phyloP scores from a whole-genome alignment of 129 eudicot species.

The Chrysanthemum lavandulifolium region DNA sequence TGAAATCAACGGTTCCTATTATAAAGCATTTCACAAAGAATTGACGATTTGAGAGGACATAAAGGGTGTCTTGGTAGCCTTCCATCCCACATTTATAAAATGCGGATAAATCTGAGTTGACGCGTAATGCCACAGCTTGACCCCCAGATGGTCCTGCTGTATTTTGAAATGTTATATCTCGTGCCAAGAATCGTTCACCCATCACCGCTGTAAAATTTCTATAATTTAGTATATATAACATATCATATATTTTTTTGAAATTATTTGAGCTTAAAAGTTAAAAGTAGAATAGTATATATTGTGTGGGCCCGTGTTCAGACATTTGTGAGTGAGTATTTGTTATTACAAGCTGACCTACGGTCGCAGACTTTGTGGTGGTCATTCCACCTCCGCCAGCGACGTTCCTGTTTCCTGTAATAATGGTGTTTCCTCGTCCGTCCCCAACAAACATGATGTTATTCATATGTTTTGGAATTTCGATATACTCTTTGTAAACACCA shows the following conservation, averaged over 20 bases:
- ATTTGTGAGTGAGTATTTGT: too few relatives aligned
- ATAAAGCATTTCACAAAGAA: slow-evolving; percentile 46
- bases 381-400: slow-evolving; percentile 32
- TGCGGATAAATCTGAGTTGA: slow-evolving; percentile 47
- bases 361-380: slow-evolving; percentile 42
- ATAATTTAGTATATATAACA: too few relatives aligned
- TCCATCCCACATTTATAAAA: slow-evolving; percentile 43
- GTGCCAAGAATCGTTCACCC: slow-evolving; percentile 47
- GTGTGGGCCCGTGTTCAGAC: too few relatives aligned
- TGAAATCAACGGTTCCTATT: slow-evolving; percentile 49
- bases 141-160: slow-evolving; percentile 54
- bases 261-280: too few relatives aligned
- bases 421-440: slow-evolving; percentile 50
- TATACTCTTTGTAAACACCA: slow-evolving; percentile 49
- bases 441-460: slow-evolving; percentile 55
- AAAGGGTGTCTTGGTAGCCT: slow-evolving; percentile 75
- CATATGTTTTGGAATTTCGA: slow-evolving; percentile 38
- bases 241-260: not conserved
- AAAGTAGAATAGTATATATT: too few relatives aligned
- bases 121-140: slow-evolving; percentile 75
- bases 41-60: slow-evolving; percentile 50
- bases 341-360: slow-evolving; percentile 47
- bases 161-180: slow-evolving; percentile 51
- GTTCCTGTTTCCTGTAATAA: slow-evolving; percentile 43
- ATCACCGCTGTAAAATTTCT: slow-evolving; percentile 39